phyloP scores from a whole-genome alignment of 2,329 filamentous ascomycete genomes.

The Colletotrichum australisinense region DNA sequence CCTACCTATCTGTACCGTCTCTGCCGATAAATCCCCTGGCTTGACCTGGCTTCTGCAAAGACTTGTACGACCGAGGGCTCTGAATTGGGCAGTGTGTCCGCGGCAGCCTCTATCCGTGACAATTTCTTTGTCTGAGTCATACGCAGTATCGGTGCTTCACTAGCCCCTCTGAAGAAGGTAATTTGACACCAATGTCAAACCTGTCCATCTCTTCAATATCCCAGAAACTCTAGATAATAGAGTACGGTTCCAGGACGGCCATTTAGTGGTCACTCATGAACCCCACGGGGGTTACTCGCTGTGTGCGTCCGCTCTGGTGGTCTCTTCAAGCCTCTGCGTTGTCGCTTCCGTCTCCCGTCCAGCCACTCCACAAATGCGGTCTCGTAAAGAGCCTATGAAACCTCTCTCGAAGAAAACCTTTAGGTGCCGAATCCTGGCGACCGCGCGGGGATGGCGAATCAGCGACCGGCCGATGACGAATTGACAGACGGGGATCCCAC shows the following conservation, averaged over 20 bases:
- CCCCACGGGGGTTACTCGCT: conserved; percentile 6
- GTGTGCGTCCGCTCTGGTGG: not conserved
- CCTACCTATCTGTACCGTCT: not conserved
- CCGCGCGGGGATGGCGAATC: conserved; percentile 26
- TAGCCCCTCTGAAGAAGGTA: not conserved
- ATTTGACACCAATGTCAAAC: not conserved
- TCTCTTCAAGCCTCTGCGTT: conserved; percentile 12
- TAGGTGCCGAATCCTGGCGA: conserved; percentile 23
- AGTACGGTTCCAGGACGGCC: not conserved
- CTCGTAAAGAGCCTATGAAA: conserved; percentile 2
- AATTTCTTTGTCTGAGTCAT: conserved; percentile 26
- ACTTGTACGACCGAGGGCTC: not conserved
- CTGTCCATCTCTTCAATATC: not conserved
- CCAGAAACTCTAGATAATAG: not conserved
- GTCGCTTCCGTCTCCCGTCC: not conserved
- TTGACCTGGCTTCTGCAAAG: not conserved
- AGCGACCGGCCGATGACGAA: conserved; percentile 23
- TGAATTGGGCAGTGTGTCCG: conserved; percentile 8
- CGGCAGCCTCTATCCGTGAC: conserved; percentile 19
- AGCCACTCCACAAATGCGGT: conserved; percentile 5
- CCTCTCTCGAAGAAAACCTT: conserved; percentile 15
- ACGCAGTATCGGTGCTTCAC: not conserved
- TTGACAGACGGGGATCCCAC: conserved; percentile 18
- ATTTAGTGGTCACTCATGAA: not conserved
- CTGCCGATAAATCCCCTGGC: not conserved